Base-by-base conservation (phyloP, 164 flowering plant genomes). In the Aristolochia contorta region DNA sequence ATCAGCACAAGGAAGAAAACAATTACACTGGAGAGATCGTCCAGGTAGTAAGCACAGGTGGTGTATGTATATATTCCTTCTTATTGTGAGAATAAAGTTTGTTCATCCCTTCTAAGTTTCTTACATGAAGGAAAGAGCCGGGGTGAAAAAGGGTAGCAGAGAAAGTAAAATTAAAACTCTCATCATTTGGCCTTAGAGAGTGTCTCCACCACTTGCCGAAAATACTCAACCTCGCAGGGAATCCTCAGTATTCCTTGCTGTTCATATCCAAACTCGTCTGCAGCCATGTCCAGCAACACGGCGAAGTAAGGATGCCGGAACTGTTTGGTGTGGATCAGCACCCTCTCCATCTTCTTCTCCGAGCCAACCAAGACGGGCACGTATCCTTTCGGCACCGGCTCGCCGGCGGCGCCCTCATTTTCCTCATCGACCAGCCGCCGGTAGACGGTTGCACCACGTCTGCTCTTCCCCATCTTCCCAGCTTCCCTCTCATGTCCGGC, bases 321-420 rank as follows among this genome's bases (percentile, higher is more conserved):
- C 6, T 67, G 54, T 69, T 72, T 67, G 46, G 66, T 61, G 13
- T 60, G 69, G n/a, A 72, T 19, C 56, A 61, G 20, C 12, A 72
- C 19, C 41, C 67, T 72, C 71, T 72, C 66, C 60, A 52, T 52
- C 54, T 22, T 64, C 18, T 58, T 69, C 47, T 18, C 57, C 32
- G 45, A 30, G 37, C 71, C 75, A 6, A 67, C 75, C 32, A 72
- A 20, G 46, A 72, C 37, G 22, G 69, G 71, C 12, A 67, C 69
- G 30, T 27, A 56, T 27, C 71, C 71, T 25, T 67, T 67, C 6
- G 43, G 45, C 19, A 16, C 45, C 30, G 3, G 30, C 15, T 52
- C 55, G 12, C 16, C 18, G 1, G 13, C 60, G n/a, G 50, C 45
- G 0, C 48, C 58, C 1, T 4, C 24, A 12, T 59, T 47, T 33